Evolutionary conservation across 305 asterid species (phyloP), one percentile per base, ranked within the genome.

Genomic region (Lippia alba): DNA sequence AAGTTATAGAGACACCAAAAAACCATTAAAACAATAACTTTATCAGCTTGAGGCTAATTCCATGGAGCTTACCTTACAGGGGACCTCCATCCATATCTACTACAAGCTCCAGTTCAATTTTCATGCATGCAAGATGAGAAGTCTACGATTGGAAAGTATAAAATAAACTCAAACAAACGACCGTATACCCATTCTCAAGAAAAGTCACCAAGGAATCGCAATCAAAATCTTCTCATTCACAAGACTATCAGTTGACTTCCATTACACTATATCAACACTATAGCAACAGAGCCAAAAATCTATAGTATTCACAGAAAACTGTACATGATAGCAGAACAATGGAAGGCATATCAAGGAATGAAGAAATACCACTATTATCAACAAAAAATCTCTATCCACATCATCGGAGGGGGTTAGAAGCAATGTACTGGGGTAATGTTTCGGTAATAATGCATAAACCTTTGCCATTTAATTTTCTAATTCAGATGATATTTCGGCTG

Each of bases 241-340:
- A n/a, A n/a, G 65, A 30, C 32, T 32, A 56, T 74, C 72, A 74
- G 11, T 58, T 49, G 30, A 24, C 5, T 39, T 1, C 24, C 49
- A 46, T 45, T 60, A 32, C 34, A 12, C 11, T 54, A 3, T 12
- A 53, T 18, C 50, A 15, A 74, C 51, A 30, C 70, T 14, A 46
- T 19, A 11, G 15, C 54, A 20, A 39, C 39, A 48, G 50, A 3
- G 36, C 41, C 32, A 36, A 58, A 57, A 45, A 70, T 12, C 39
- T 12, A 46, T 58, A 41, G 49, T 66, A 45, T 44, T 69, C 65
- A 53, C 67, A 71, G 18, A 63, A 56, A 39, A 32, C 17, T 69
- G 66, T 48, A 48, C 50, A 36, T 32, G 19, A 33, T 34, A 18
- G 62, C 57, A 49, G 9, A 53, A 24, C 30, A 4, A 24, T 36